Conservation (phyloP, 495 filamentous ascomycete genomes). For the Penicillium cosmopolitanum region DNA sequence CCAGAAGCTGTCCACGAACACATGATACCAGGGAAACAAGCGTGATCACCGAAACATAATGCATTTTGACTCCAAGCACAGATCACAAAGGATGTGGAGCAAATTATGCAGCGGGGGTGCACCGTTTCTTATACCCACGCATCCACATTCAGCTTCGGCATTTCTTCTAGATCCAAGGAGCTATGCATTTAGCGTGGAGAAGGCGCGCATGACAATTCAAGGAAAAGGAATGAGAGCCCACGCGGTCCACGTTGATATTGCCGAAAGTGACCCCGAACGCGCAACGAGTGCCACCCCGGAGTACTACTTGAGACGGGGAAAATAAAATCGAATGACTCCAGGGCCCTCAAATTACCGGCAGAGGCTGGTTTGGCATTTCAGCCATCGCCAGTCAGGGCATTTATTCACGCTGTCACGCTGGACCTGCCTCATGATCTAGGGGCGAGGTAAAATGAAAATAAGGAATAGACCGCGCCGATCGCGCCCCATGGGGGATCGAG, state of each 20-base stretch:
- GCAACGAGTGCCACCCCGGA: constrained; percentile 22
- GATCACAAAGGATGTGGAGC: not conserved
- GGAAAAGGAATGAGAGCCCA: not conserved
- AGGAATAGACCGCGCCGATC: constrained; percentile 27
- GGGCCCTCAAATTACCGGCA: constrained; percentile 9
- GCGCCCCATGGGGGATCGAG: constrained; percentile 21
- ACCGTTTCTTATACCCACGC: constrained; percentile 19
- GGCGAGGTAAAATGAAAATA: constrained; percentile 12
- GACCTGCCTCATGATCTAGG: constrained; percentile 28
- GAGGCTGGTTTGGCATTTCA: constrained; percentile 5
- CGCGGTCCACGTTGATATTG: not conserved
- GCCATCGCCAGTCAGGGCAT: constrained; percentile 2
- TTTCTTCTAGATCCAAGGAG: not conserved
- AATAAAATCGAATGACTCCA: constrained; percentile 24
- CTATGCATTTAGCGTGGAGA: not conserved
- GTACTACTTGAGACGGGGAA: constrained; percentile 31
- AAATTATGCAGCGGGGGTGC: constrained; percentile 5
- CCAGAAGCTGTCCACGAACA: constrained; percentile 27
- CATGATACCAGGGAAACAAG: constrained; percentile 22
- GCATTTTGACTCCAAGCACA: constrained; percentile 21
- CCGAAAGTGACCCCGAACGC: not conserved
- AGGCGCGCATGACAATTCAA: not conserved
- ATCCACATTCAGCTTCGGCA: constrained; percentile 1
- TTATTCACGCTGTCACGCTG: constrained; percentile 22
- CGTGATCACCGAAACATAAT: constrained; percentile 16